These are phyloP conservation scores for Crithidia bombi DNA, from an alignment of 208 protist genomes.

Conservation along the genomic window DNA sequence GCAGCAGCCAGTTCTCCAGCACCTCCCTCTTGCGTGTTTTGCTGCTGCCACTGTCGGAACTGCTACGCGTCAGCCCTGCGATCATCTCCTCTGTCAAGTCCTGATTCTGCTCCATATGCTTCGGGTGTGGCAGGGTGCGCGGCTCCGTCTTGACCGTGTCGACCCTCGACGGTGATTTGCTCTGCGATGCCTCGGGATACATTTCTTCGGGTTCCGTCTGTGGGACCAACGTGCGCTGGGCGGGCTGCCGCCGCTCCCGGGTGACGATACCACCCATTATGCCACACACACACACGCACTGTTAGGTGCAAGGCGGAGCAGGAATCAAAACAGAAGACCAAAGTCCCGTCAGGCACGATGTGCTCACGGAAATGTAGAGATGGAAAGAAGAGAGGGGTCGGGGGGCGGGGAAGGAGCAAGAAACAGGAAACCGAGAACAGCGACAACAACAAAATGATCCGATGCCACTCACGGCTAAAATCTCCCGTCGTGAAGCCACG, in stretches of 20 bases:
- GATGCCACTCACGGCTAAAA: no score
- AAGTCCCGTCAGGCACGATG: no score
- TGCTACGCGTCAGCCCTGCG: constrained; percentile 15
- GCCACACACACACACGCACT: not conserved
- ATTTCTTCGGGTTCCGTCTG: not conserved
- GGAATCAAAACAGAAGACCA: not conserved
- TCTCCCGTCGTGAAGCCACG: no score
- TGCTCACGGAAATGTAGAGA: no score
- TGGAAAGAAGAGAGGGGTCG: no score
- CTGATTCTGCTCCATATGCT: not conserved
- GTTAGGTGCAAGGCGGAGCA: not conserved
- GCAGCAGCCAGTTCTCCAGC: constrained; percentile 26
- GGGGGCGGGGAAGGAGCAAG: no score
- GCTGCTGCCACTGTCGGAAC: not conserved
- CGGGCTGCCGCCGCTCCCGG: not conserved
- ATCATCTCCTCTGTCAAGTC: constrained; percentile 41
- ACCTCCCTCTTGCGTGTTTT: constrained; percentile 14
- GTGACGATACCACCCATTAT: constrained; percentile 2
- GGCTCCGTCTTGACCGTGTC: constrained; percentile 2
- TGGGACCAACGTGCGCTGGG: not conserved
- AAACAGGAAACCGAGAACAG: no score
- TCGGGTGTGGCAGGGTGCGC: not conserved
- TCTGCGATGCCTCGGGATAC: not conserved
- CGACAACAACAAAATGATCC: no score
- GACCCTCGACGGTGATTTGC: not conserved